Percentiles rank a stretch among this genome's conserved stretches.
These are phyloP conservation scores for Sporothrix globosa DNA, from an alignment of 2,329 filamentous ascomycete genomes.

Conservation along the genomic window DNA sequence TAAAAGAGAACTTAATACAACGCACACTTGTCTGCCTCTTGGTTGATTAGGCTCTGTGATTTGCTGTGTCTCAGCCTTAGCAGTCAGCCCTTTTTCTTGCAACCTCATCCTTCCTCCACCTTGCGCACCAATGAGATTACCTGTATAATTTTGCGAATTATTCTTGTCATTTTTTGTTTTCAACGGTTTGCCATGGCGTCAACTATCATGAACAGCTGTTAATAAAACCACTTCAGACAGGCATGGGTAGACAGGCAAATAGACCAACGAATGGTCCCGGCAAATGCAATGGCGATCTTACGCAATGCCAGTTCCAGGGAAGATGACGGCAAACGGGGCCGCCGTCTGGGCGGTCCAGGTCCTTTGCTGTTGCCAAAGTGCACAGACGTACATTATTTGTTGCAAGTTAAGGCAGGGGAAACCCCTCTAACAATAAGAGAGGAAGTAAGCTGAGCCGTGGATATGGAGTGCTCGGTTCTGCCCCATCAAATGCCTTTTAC, in stretches of 20 bases:
- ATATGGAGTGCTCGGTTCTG: background rate
- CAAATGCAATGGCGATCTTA: constrained; percentile 25
- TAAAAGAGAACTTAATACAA: background rate
- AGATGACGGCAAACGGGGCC: constrained; percentile 17
- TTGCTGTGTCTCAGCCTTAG: background rate
- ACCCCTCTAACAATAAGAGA: background rate
- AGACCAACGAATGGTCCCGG: background rate
- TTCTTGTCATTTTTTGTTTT: background rate
- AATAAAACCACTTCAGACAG: background rate
- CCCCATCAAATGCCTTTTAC: background rate
- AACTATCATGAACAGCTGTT: background rate
- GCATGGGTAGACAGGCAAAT: background rate
- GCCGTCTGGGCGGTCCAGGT: background rate
- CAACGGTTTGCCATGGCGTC: background rate
- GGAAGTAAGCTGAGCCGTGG: background rate
- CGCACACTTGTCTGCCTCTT: background rate
- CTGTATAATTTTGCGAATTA: background rate
- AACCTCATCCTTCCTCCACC: background rate
- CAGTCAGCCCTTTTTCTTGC: constrained; percentile 14
- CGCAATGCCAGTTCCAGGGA: constrained; percentile 22
- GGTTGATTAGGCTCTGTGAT: constrained; percentile 1
- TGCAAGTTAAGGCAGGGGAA: constrained; percentile 3
- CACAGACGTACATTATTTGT: background rate
- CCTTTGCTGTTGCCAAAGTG: background rate
- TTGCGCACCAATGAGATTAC: constrained; percentile 4